Percentiles rank a stretch among this genome's conserved stretches.
phyloP scores from a whole-genome alignment of 257 asterid species.

The Solanum acaule region DNA sequence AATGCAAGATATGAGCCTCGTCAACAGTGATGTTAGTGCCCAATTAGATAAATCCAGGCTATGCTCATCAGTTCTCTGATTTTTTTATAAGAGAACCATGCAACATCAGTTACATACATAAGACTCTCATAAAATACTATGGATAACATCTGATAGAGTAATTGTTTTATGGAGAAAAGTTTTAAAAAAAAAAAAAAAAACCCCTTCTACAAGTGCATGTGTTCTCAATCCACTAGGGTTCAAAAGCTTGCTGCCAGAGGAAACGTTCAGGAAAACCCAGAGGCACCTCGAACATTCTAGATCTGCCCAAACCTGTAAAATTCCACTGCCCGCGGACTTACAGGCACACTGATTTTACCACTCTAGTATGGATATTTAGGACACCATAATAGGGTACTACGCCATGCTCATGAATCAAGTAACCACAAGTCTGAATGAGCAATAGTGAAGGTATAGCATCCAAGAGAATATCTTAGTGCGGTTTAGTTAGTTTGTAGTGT shows the following conservation, averaged over 20 bases:
- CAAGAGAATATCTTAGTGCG: neutral
- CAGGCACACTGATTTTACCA: neutral
- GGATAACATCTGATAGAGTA: neutral
- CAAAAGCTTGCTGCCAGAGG: neutral
- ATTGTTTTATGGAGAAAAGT: neutral
- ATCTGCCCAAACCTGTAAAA: neutral
- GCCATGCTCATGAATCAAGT: neutral
- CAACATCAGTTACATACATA: neutral
- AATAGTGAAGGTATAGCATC: neutral
- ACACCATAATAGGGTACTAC: neutral
- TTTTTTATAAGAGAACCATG: neutral
- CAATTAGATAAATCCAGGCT: neutral
- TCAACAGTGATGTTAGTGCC: neutral
- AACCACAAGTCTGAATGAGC: neutral
- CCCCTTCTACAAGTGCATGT: neutral
- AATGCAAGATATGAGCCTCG: neutral
- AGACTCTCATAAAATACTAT: neutral
- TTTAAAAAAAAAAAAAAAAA: too few relatives aligned
- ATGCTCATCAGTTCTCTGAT: neutral
- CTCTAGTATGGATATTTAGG: neutral
- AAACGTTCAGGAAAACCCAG: neutral
- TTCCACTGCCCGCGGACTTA: neutral
- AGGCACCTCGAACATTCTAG: neutral
- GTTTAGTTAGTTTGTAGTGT: neutral
- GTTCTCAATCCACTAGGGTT: neutral